A percentile compares a stretch with the other conserved stretches of the same genome.
Evolutionary conservation across 2,329 filamentous ascomycete species (phyloP).

Genomic region (Harringtonia lauricola): DNA sequence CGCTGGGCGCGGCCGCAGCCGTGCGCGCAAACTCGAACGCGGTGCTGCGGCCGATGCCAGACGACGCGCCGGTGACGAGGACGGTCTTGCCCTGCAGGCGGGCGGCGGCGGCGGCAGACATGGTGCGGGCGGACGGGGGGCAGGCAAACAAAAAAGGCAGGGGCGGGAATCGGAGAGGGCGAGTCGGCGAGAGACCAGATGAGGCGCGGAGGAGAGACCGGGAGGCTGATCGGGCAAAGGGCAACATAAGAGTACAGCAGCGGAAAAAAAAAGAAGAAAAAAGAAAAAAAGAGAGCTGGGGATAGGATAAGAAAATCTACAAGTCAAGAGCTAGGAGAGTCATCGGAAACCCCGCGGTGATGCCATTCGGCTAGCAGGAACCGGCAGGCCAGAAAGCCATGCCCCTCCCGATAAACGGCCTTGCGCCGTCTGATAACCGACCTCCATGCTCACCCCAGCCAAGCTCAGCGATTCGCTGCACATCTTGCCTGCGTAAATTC

Average conservation of each 20-base stretch:
- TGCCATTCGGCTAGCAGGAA: conserved; percentile 1
- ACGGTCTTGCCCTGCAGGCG: conserved; percentile 91
- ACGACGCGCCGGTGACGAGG: conserved; percentile 83
- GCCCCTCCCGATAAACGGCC: too few relatives aligned
- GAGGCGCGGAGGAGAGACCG: background rate
- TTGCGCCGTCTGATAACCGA: too few relatives aligned
- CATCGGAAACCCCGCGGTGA: conserved; percentile 7
- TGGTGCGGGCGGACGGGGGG: conserved; percentile 3
- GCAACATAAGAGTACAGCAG: conserved; percentile 4
- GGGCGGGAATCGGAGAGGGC: background rate
- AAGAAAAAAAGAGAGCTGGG: background rate
- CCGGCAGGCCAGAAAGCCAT: too few relatives aligned
- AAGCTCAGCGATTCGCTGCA: too few relatives aligned
- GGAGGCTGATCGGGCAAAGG: background rate
- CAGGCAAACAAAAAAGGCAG: background rate
- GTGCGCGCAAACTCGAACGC: conserved; percentile 92
- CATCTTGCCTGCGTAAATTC: too few relatives aligned
- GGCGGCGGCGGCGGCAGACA: conserved; percentile 38
- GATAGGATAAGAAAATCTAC: background rate
- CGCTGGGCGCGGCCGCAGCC: conserved; percentile 43
- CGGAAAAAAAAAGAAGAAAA: background rate
- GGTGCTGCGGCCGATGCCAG: conserved; percentile 73
- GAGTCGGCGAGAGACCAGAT: background rate
- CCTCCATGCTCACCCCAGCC: too few relatives aligned
- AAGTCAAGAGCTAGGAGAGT: background rate